These are phyloP conservation scores for Colletotrichum sp. DNA, from an alignment of 2,329 filamentous ascomycete species.

Conservation along the genomic window DNA sequence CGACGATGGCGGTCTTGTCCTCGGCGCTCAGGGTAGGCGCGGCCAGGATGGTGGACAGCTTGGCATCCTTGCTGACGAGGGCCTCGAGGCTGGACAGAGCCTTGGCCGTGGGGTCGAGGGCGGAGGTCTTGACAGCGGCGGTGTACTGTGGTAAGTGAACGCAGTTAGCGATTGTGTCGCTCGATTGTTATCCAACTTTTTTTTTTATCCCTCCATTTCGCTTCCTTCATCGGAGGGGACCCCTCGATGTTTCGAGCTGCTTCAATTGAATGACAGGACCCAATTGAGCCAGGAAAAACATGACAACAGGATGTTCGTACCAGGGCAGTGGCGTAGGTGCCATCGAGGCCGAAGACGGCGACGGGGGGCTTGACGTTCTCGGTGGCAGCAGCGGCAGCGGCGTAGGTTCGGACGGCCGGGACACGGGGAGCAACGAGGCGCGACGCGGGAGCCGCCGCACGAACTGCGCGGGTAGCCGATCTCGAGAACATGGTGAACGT, in stretches of 20 bases:
- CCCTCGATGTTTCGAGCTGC: not conserved
- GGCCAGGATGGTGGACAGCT: conserved; percentile 76
- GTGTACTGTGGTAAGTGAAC: conserved; percentile 76
- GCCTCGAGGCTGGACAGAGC: conserved; percentile 74
- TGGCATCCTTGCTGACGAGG: conserved; percentile 81
- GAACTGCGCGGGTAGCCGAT: conserved; percentile 61
- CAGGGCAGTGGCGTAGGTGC: conserved; percentile 97
- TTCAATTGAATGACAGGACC: conserved; percentile 22
- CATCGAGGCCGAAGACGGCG: conserved; percentile 92
- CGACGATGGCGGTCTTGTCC: conserved; percentile 87
- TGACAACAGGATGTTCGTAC: conserved; percentile 61
- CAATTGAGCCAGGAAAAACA: not conserved
- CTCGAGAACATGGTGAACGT: conserved; percentile 61
- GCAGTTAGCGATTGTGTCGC: conserved; percentile 33
- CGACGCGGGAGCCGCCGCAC: conserved; percentile 61
- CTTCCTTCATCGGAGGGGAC: not conserved
- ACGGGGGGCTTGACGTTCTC: conserved; percentile 82
- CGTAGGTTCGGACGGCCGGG: conserved; percentile 75
- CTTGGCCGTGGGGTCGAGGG: conserved; percentile 85
- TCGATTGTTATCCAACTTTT: not conserved
- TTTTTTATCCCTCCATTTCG: not conserved
- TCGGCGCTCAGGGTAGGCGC: conserved; percentile 78
- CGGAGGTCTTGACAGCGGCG: conserved; percentile 85
- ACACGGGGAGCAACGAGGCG: conserved; percentile 58
- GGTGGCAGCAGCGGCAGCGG: conserved; percentile 65